phyloP scores from a whole-genome alignment of 495 filamentous ascomycete species.

The Rhypophila decipiens region DNA sequence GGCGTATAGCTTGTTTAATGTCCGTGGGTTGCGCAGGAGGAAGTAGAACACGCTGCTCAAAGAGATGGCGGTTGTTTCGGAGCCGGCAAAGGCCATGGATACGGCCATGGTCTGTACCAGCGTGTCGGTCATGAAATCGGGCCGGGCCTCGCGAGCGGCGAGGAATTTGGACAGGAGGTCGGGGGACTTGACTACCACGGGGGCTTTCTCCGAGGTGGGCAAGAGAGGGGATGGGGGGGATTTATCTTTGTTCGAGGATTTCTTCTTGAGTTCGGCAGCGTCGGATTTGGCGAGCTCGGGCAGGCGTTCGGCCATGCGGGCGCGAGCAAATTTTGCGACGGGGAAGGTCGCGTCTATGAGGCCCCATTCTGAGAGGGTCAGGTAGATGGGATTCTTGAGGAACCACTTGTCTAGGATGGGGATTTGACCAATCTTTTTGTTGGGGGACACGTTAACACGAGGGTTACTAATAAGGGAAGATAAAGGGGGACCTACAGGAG shows the following conservation, averaged over 20 bases:
- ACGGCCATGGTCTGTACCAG: slow-evolving; percentile 60
- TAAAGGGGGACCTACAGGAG: slow-evolving; percentile 41
- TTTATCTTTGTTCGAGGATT: background rate
- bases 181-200: slow-evolving; percentile 40
- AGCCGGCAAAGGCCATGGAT: slow-evolving; percentile 59
- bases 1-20: slow-evolving; percentile 34
- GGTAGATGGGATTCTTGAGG: slow-evolving; percentile 55
- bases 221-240: slow-evolving; percentile 20
- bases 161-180: slow-evolving; percentile 57
- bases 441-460: slow-evolving; percentile 23
- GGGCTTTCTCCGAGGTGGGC: slow-evolving; percentile 26
- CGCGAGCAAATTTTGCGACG: slow-evolving; percentile 54
- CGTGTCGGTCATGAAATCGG: slow-evolving; percentile 60
- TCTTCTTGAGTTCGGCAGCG: slow-evolving; percentile 14
- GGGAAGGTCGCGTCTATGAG: slow-evolving; percentile 52
- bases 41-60: slow-evolving; percentile 60
- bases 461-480: background rate
- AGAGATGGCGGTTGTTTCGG: slow-evolving; percentile 59
- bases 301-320: slow-evolving; percentile 48
- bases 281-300: slow-evolving; percentile 26
- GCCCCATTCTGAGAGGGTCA: slow-evolving; percentile 42
- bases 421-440: slow-evolving; percentile 51
- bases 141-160: slow-evolving; percentile 49
- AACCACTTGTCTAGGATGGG: slow-evolving; percentile 56
- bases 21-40: slow-evolving; percentile 47